A percentile compares a stretch with the other conserved stretches of the same genome.
These are phyloP conservation scores for Aspergillus neotritici DNA, from an alignment of 2,329 filamentous ascomycete genomes.

Conservation along the genomic window DNA sequence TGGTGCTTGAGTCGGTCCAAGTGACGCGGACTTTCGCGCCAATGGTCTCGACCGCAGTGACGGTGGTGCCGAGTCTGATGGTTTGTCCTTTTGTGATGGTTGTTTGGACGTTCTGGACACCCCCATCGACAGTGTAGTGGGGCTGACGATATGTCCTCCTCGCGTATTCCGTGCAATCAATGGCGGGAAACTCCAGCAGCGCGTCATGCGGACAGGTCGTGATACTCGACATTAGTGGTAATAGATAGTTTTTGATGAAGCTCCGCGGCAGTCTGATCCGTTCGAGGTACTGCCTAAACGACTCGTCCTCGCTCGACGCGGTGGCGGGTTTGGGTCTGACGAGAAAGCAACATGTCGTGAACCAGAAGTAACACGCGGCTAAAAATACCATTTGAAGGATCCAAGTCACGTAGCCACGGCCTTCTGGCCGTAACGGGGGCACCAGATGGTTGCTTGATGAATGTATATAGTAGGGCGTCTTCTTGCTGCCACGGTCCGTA, in stretches of 20 bases:
- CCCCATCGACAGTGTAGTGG: conserved; percentile 11
- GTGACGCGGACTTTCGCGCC: conserved; percentile 3
- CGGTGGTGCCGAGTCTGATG: conserved; percentile 4
- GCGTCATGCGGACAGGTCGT: conserved; percentile 14
- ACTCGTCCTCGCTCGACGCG: conserved; percentile 31
- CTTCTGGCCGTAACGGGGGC: conserved; percentile 40
- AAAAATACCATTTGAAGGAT: conserved; percentile 44
- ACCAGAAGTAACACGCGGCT: conserved; percentile 49
- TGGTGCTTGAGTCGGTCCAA: conserved; percentile 10
- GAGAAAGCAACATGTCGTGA: conserved; percentile 49
- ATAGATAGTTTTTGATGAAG: conserved; percentile 47
- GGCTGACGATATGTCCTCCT: conserved; percentile 11
- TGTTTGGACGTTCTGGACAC: conserved; percentile 10
- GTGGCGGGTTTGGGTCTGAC: conserved; percentile 31
- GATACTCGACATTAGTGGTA: conserved; percentile 44
- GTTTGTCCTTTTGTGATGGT: conserved; percentile 5
- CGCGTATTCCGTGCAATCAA: conserved; percentile 11
- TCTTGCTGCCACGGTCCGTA: conserved; percentile 5
- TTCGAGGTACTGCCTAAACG: conserved; percentile 46
- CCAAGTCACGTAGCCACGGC: conserved; percentile 34
- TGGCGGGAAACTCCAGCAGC: conserved; percentile 14
- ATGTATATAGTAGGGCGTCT: conserved; percentile 47
- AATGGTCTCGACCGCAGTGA: neutral
- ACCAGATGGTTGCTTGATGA: conserved; percentile 51
- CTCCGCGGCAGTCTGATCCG: conserved; percentile 47